phyloP scores from a whole-genome alignment of 1,139 yeast genomes.

The Candida neerlandica region DNA sequence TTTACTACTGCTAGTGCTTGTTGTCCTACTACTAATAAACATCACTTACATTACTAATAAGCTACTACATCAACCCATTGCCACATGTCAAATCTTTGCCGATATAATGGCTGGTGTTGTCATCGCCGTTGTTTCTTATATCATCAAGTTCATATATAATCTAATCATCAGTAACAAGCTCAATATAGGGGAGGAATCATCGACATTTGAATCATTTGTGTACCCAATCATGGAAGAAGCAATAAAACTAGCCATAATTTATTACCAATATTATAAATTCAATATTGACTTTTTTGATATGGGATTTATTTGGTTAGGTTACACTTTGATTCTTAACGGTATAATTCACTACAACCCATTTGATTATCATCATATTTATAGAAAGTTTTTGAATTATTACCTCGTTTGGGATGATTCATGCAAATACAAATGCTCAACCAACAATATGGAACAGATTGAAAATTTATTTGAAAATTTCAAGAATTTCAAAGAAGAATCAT shows the following conservation, averaged over 20 bases:
- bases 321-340: slow-evolving; percentile 6
- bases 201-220: slow-evolving; percentile 12
- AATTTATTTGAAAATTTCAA: slow-evolving; percentile 9
- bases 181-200: neutral
- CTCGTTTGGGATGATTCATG: slow-evolving; percentile 15
- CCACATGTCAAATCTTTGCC: slow-evolving; percentile 2
- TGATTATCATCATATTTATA: slow-evolving; percentile 10
- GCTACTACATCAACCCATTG: neutral
- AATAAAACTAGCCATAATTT: slow-evolving; percentile 9
- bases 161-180: neutral
- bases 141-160: slow-evolving; percentile 3
- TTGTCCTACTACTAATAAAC: neutral
- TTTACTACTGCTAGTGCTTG: slow-evolving; percentile 1
- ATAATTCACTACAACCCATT: slow-evolving; percentile 12
- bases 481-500: slow-evolving; percentile 1
- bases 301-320: slow-evolving; percentile 13
- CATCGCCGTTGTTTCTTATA: slow-evolving; percentile 5
- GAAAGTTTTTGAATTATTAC: slow-evolving; percentile 13
- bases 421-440: slow-evolving; percentile 7
- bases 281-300: slow-evolving; percentile 7
- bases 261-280: slow-evolving; percentile 9
- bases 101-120: slow-evolving; percentile 11
- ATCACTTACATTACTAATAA: slow-evolving; percentile 2
- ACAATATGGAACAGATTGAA: slow-evolving; percentile 13
- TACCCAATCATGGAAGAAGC: slow-evolving; percentile 15